Conservation (phyloP, 768 basidiomycete genomes). For the Amanita rubescens region DNA sequence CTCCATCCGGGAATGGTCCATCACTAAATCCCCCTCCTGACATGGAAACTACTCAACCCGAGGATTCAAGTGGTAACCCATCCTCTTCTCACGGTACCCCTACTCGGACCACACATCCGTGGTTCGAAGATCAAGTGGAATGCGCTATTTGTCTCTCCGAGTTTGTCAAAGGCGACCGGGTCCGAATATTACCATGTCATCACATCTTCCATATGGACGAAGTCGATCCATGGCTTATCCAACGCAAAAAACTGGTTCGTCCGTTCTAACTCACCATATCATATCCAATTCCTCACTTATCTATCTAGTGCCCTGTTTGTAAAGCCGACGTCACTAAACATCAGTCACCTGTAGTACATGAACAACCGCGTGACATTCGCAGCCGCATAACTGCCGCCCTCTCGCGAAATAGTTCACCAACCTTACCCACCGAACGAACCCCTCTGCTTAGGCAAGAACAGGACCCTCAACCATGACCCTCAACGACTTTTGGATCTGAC, state of each 20-base stretch:
- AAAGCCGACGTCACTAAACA: conserved; percentile 86
- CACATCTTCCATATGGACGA: conserved; percentile 94
- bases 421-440: conserved; percentile 29
- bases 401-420: conserved; percentile 10
- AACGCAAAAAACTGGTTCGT: conserved; percentile 86
- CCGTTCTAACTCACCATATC: background rate
- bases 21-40: background rate
- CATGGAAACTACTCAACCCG: background rate
- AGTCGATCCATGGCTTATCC: conserved; percentile 88
- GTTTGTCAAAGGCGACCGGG: conserved; percentile 82
- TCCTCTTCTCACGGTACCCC: conserved; percentile 32
- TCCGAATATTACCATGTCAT: conserved; percentile 87
- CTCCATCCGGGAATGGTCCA: conserved; percentile 10
- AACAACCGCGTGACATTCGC: conserved; percentile 6
- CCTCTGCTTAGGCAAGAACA: conserved; percentile 23
- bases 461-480: background rate
- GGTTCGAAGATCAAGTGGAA: conserved; percentile 79
- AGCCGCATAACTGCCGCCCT: conserved; percentile 12
- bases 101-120: conserved; percentile 39
- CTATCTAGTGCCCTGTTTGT: conserved; percentile 77
- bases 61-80: conserved; percentile 11
- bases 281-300: conserved; percentile 3
- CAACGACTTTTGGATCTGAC: background rate
- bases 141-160: conserved; percentile 91
- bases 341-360: conserved; percentile 17